Percentiles rank a stretch among this genome's conserved stretches.
Evolutionary conservation across 495 filamentous ascomycete species (phyloP).

Genomic region (Penicillium subrubescens): DNA sequence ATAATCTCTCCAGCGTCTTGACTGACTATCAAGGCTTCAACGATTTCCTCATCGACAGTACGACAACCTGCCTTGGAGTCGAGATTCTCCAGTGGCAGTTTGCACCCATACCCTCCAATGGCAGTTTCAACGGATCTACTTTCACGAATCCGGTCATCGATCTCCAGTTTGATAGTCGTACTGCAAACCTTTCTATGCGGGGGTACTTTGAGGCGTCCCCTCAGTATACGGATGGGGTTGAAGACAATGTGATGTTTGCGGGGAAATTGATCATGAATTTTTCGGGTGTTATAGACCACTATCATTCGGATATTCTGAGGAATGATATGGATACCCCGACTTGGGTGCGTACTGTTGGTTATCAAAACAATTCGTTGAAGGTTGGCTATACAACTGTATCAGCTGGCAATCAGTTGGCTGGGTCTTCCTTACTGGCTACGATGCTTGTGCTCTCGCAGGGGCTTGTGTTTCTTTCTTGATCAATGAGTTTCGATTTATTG

Average conservation of each 20-base stretch:
- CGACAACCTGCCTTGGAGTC: neutral
- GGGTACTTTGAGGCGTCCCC: neutral
- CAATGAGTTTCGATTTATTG: neutral
- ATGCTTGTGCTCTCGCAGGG: neutral
- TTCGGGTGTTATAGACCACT: neutral
- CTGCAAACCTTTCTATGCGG: neutral
- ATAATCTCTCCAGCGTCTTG: neutral
- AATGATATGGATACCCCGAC: neutral
- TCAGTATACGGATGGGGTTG: neutral
- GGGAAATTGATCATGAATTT: neutral
- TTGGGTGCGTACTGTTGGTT: neutral
- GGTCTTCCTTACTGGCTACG: neutral
- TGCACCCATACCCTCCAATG: neutral
- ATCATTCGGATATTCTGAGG: neutral
- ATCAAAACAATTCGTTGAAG: neutral
- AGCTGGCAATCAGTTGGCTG: neutral
- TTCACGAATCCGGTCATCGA: neutral
- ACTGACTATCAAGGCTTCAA: neutral
- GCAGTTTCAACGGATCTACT: neutral
- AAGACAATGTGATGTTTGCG: neutral
- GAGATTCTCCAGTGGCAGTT: neutral
- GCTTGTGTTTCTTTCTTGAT: neutral
- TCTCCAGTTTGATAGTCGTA: neutral
- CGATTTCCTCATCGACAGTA: neutral
- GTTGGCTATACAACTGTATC: neutral